These are phyloP conservation scores for Gnetum montanum DNA, from an alignment of 75 land plant species.

Conservation along the genomic window DNA sequence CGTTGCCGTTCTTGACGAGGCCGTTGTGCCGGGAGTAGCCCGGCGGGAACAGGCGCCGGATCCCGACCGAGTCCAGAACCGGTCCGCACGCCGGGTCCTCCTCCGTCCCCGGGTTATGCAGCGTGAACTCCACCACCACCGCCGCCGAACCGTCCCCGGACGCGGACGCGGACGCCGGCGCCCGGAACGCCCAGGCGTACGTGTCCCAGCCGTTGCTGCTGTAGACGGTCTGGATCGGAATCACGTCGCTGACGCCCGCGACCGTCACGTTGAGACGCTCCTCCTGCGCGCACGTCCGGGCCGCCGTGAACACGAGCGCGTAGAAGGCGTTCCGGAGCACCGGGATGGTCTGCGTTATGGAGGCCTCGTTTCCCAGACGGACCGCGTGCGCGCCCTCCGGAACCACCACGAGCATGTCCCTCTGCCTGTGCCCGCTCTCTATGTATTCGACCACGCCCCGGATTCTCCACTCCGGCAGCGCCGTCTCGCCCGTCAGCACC, in stretches of 20 bases:
- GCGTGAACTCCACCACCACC: slow-evolving; percentile 7
- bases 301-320: slow-evolving; percentile 44
- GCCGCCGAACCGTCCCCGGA: no score
- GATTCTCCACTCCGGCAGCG: slow-evolving; percentile 46
- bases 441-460: slow-evolving; percentile 61
- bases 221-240: slow-evolving; percentile 25
- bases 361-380: slow-evolving; percentile 56
- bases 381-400: slow-evolving; percentile 46
- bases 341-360: slow-evolving; percentile 27
- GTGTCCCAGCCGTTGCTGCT: slow-evolving; percentile 27
- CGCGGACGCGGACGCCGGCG: no score
- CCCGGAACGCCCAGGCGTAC: slow-evolving; percentile 52
- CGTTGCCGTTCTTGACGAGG: slow-evolving; percentile 51
- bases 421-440: slow-evolving; percentile 46
- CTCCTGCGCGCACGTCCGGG: slow-evolving; percentile 53
- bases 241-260: slow-evolving; percentile 16
- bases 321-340: slow-evolving; percentile 25
- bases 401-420: slow-evolving; percentile 54
- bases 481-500: slow-evolving; percentile 13
- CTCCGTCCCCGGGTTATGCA: slow-evolving; percentile 45
- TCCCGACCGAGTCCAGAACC: slow-evolving; percentile 36
- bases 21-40: slow-evolving; percentile 6
- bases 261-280: slow-evolving; percentile 45
- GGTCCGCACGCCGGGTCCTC: slow-evolving; percentile 66
- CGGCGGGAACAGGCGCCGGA: slow-evolving; percentile 29